Conservation (phyloP, 768 basidiomycete species). For the Amanita rubescens region DNA sequence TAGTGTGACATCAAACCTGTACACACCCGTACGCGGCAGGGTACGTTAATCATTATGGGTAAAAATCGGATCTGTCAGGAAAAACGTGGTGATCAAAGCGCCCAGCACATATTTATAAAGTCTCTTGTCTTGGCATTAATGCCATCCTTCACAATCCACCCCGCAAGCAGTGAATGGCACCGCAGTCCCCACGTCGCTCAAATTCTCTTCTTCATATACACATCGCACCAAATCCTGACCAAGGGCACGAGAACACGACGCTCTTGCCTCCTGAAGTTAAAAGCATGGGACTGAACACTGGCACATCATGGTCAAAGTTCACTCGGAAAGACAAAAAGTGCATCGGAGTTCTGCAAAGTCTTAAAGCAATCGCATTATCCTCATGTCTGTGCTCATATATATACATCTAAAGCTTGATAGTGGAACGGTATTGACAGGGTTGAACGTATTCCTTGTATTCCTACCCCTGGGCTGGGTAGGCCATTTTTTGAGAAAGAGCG, state of each 20-base stretch:
- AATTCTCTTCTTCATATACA: background rate
- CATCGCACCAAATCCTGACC: background rate
- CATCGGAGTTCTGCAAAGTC: constrained; percentile 35
- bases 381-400: constrained; percentile 36
- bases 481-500: constrained; percentile 31
- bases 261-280: background rate
- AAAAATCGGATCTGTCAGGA: no score
- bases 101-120: no score
- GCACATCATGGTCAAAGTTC: constrained; percentile 32
- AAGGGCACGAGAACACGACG: background rate
- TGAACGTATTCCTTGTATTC: constrained; percentile 50
- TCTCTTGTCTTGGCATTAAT: no score
- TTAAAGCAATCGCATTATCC: constrained; percentile 39
- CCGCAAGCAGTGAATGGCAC: background rate
- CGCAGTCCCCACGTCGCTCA: background rate
- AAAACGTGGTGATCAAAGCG: no score
- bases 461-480: constrained; percentile 57
- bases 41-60: no score
- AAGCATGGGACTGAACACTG: no score
- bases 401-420: constrained; percentile 1
- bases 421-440: constrained; percentile 28
- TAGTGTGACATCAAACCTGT: no score
- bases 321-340: constrained; percentile 37
- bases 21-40: no score
- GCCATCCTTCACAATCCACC: no score